Conservation (phyloP, 345 rosid genomes). For the Citrus medica region DNA sequence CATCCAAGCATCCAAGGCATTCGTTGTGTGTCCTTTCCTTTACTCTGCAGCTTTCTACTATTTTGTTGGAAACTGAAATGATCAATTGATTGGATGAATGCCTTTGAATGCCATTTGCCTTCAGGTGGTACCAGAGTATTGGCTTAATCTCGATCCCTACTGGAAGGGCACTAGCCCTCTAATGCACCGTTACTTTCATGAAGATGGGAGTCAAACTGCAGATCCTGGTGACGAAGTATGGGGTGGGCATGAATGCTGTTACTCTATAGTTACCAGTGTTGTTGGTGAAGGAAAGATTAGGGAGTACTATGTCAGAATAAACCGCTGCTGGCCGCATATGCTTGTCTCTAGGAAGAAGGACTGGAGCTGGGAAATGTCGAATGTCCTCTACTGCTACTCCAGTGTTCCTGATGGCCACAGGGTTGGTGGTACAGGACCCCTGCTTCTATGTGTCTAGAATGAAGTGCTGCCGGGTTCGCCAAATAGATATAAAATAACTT, state of each 20-base stretch:
- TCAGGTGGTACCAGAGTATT: conserved; percentile 55
- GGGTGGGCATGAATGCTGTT: conserved; percentile 71
- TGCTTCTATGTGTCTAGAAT: conserved; percentile 10
- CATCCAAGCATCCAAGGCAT: no score
- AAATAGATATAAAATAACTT: neutral
- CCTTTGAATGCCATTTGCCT: neutral
- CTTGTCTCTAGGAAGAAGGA: no score
- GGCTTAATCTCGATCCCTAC: conserved; percentile 58
- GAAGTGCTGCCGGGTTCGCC: neutral
- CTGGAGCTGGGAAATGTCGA: no score
- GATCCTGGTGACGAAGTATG: conserved; percentile 53
- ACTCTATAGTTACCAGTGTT: conserved; percentile 36
- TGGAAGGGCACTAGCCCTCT: conserved; percentile 48
- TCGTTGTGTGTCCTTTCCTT: neutral
- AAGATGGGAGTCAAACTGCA: conserved; percentile 61
- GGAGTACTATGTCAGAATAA: no score
- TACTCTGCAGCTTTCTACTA: neutral
- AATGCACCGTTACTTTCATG: conserved; percentile 56
- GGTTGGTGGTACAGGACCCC: conserved; percentile 51
- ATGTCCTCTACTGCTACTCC: no score
- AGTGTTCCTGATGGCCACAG: conserved; percentile 2
- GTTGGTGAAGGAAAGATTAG: conserved; percentile 6
- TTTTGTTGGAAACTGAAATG: no score
- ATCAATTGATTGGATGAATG: no score
- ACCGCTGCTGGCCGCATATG: no score